Percentiles rank a stretch among this genome's conserved stretches.
phyloP scores from a whole-genome alignment of 345 rosid species.

The Syzygium jambos region DNA sequence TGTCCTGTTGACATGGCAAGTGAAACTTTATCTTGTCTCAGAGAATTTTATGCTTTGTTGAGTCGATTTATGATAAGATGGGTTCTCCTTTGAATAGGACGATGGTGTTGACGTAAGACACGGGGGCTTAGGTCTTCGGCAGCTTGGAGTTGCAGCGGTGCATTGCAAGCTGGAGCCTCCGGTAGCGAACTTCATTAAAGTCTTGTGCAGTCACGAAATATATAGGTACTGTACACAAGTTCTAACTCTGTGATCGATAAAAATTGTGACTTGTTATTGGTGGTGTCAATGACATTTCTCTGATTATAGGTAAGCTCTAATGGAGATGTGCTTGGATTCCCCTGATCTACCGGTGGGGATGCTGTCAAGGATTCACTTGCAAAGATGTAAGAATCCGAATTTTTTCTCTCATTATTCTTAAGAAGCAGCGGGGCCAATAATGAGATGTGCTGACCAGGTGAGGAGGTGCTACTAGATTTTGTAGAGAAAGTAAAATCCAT shows the following conservation, averaged over 20 bases:
- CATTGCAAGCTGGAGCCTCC: slow-evolving; percentile 63
- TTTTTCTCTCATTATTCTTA: too few relatives aligned
- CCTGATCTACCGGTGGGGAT: slow-evolving; percentile 67
- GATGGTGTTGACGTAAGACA: slow-evolving; percentile 64
- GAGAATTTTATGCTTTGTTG: neutral
- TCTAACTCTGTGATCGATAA: neutral
- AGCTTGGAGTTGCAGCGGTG: slow-evolving; percentile 51
- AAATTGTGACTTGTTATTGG: neutral
- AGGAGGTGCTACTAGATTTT: slow-evolving; percentile 45
- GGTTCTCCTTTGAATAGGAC: slow-evolving; percentile 26
- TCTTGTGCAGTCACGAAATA: slow-evolving; percentile 63
- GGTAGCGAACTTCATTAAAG: slow-evolving; percentile 56
- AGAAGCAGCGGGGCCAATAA: neutral
- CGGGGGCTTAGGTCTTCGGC: slow-evolving; percentile 66
- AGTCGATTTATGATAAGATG: neutral
- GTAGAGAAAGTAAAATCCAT: slow-evolving; percentile 36
- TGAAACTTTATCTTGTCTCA: neutral
- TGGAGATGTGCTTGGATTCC: slow-evolving; percentile 66
- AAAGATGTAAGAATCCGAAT: slow-evolving; percentile 32
- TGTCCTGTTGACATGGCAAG: slow-evolving; percentile 75
- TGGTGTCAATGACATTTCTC: neutral
- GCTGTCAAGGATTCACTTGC: slow-evolving; percentile 52
- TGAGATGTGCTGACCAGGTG: slow-evolving; percentile 27
- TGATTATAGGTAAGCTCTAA: slow-evolving; percentile 47
- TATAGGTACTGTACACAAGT: slow-evolving; percentile 28